A percentile compares a stretch with the other conserved stretches of the same genome.
Evolutionary conservation across 768 basidiomycete species (phyloP).

Genomic region (Roridomyces roridus): DNA sequence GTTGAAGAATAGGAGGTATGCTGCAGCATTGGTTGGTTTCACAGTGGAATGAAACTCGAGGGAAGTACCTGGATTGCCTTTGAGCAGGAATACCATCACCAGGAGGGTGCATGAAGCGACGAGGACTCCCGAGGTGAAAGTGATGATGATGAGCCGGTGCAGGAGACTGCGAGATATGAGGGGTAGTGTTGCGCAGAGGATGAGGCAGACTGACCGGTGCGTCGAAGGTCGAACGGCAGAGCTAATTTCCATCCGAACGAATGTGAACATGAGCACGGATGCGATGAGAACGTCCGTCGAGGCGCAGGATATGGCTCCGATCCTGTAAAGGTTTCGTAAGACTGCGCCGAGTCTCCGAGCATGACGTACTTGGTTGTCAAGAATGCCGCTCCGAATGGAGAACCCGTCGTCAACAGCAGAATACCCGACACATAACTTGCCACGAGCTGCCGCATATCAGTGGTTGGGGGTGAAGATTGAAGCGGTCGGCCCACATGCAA

Average conservation of each 20-base stretch:
- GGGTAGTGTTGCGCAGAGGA: too few species aligned
- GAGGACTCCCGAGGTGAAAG: constrained; percentile 6
- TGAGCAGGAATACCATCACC: not conserved
- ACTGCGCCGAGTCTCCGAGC: not conserved
- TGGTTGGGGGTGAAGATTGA: not conserved
- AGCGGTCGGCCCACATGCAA: constrained; percentile 5
- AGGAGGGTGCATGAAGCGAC: constrained; percentile 10
- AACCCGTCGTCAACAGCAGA: not conserved
- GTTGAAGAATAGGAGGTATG: constrained; percentile 7
- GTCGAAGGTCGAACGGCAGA: constrained; percentile 2
- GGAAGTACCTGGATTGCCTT: not conserved
- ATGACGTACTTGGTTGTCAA: constrained; percentile 7
- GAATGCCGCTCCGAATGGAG: not conserved
- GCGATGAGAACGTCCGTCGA: constrained; percentile 12
- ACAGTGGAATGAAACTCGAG: not conserved
- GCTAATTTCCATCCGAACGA: constrained; percentile 5
- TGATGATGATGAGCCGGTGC: constrained; percentile 9
- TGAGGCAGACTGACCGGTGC: not conserved
- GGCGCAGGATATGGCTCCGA: constrained; percentile 11
- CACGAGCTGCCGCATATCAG: constrained; percentile 2
- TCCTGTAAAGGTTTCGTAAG: too few species aligned
- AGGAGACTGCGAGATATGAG: constrained; percentile 1
- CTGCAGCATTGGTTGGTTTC: not conserved
- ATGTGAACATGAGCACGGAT: not conserved
- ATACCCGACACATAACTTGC: constrained; percentile 4